Evolutionary conservation across 345 rosid genomes (phyloP), one percentile per base, ranked within the genome.

Genomic region (Turnera subulata): DNA sequence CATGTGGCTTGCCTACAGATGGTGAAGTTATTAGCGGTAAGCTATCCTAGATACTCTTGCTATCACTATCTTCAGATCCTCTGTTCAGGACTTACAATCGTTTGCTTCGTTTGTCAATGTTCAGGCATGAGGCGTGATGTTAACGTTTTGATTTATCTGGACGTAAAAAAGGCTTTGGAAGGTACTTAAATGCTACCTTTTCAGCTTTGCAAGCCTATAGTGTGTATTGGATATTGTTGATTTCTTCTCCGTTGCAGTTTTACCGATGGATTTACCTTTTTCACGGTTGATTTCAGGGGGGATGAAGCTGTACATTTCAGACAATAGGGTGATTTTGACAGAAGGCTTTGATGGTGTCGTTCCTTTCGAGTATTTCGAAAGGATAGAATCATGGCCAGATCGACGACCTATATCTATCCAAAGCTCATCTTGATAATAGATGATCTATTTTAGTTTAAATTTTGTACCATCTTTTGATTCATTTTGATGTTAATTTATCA

Each of bases 281-380:
- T 22, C 15, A 18, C 16, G 2, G 16, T 15, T 56, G 4, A 23
- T 49, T 51, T 37, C 71, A 92, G 98, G 82, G 29, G 97, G 97
- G 49, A 83, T 86, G 83, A 79, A 84, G 63, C 68, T 92, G 39
- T 92, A 86, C 75, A 68, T 92, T 46, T 89, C 98, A 6, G 97
- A 92, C 67, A 92, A 92, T 62, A 75, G 65, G 71, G 98, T 92
- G 77, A 76, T 89, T 38, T 63, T 92, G 73, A 89, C 94, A 1
- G 97, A 92, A 74, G 99, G 99, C 46, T 80, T 86, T 46, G 79
- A 85, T 57, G 99, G 99, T 46, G 78, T 79, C 2, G 85, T 89
- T 26, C 95, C 95, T 3, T 79, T 67, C 6, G 69, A 76, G 45
- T 92, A 75, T 75, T 80, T 92, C 2, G 79, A 84, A 52, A 86